phyloP scores from a whole-genome alignment of 23 red algal genomes.

The Gracilariopsis chorda region DNA sequence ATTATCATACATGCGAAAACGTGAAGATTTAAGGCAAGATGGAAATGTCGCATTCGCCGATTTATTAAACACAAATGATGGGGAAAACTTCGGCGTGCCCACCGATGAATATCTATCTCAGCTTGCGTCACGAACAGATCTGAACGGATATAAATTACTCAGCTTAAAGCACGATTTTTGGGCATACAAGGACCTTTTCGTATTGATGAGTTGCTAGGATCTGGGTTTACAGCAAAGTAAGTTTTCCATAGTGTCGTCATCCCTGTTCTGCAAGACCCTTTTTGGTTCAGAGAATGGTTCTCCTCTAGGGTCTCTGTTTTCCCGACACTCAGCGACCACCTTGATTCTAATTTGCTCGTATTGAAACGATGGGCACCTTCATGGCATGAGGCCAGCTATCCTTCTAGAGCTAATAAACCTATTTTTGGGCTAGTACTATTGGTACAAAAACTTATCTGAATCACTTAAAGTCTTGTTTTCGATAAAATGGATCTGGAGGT shows the following conservation, averaged over 20 bases:
- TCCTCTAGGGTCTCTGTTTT: background rate
- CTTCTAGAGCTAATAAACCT: background rate
- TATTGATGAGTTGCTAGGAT: background rate
- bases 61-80: background rate
- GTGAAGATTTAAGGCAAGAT: background rate
- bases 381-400: background rate
- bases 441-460: background rate
- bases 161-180: background rate
- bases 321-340: background rate
- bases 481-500: constrained; percentile 6
- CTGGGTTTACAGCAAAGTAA: background rate
- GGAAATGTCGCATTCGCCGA: background rate
- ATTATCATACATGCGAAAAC: background rate
- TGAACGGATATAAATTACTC: background rate
- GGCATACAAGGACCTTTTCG: background rate
- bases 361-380: background rate
- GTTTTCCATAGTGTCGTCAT: background rate
- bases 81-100: background rate
- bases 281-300: background rate
- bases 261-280: background rate
- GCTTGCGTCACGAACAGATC: background rate
- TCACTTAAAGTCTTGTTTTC: background rate
- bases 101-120: background rate
- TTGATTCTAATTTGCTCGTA: background rate
- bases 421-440: background rate